Base-by-base conservation (phyloP, 2,329 filamentous ascomycete genomes). In the Neopestalotiopsis sp. region DNA sequence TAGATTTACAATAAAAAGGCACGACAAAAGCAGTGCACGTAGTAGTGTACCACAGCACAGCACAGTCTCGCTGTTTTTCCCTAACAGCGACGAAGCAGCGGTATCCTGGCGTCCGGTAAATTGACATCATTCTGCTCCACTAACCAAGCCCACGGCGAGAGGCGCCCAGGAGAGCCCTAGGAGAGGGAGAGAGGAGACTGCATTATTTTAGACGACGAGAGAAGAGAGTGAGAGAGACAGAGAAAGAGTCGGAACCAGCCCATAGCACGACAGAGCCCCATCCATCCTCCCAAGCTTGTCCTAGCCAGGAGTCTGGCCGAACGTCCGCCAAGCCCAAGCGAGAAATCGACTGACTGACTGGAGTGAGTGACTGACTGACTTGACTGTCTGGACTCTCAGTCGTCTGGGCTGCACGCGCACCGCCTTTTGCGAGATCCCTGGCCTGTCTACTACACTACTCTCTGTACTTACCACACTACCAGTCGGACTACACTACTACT, bases 101-200 rank as follows among this genome's bases (percentile, higher is more conserved):
- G 40, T 59, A 67, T 49, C 65, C 65, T 38, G 38, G 66, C 34
- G 42, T 28, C 45, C 14, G 32, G 24, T 63, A 67, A 63, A 67
- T 67, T 67, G 66, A 67, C 66, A 63, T 67, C 66, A 67, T 67
- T 42, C 38, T 56, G 34, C 66, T 67, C 66, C 66, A 67, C 66
- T 57, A 10, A 14, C 5, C 52, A 24, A 45, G 64, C 17, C 52
- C 52, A 57, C 6, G 62, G 62, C n/a, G 17, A 28, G 42, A 30
- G 42, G 34, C 13, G 42, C 14, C 32, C 30, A 42, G 24, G 28
- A 38, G 64, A 38, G 10, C 34, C 34, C 34, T 10, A 10, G 34
- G 34, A 38, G 34, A 38, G 34, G 34, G 45, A 13, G 42, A 52
- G n/a, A 52, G 17, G n/a, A 20, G 14, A 17, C 45, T 20, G 17